Evolutionary conservation across 805 yeast species (phyloP), one percentile per base, ranked within the genome.

Genomic region (Saccharomycopsis sp.): DNA sequence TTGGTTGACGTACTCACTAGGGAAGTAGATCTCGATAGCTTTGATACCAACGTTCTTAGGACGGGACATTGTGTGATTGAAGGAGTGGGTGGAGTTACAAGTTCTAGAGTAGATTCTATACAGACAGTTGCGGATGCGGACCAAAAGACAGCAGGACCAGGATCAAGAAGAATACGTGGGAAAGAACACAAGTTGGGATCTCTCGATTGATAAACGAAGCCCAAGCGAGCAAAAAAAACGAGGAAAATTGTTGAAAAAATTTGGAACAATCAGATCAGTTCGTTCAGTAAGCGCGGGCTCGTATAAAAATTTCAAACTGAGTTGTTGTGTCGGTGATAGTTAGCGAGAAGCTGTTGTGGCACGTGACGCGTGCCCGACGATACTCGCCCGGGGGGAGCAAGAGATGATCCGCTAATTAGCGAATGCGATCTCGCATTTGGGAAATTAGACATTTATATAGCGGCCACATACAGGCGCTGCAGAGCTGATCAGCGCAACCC

Each of bases 41-140:
- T 92, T 92, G 75, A 94, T 94, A 76, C 99, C 99, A 67, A 94
- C 81, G 79, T 92, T 92, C 69, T 82, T 81, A 60, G 95, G 90
- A 69, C 80, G 70, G 56, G 74, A 29, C 37, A 29, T 29, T 29
- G 37, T 29, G 37, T n/a, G 37, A 29, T 29, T 29, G 37, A 29
- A 29, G 9, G 37, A 29, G 37, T 29, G 37, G n/a, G n/a, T n/a
- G n/a, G n/a, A n/a, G n/a, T n/a, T n/a, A n/a, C n/a, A n/a, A n/a
- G n/a, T n/a, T n/a, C n/a, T n/a, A n/a, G n/a, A n/a, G n/a, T n/a
- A n/a, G n/a, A n/a, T n/a, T n/a, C n/a, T n/a, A 29, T 29, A 29
- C 37, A 29, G 37, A 29, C n/a, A n/a, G n/a, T n/a, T n/a, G n/a
- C n/a, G n/a, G n/a, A n/a, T n/a, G n/a, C n/a, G n/a, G n/a, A 29